Evolutionary conservation across 495 filamentous ascomycete genomes (phyloP), one percentile per base, ranked within the genome.

Genomic region (Talaromyces liani): DNA sequence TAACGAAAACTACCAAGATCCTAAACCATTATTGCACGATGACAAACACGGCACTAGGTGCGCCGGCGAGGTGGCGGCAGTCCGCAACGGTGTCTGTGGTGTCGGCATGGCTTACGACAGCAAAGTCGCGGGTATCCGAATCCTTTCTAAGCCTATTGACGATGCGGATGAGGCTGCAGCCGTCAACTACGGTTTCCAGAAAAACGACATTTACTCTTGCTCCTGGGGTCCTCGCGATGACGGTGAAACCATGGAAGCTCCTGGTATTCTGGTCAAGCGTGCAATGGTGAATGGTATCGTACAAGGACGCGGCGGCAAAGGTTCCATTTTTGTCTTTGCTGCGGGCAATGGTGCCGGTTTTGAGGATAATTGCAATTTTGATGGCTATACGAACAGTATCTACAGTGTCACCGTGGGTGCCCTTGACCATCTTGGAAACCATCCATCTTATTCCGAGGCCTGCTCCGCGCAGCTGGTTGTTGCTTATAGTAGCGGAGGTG

Each of bases 331-430:
- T 68, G 94, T 98, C 57, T 98, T 98, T 74, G 94, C 94, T 18
- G 94, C 93, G 65, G 94, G 94, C 63, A 98, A 98, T 71, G 94
- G 94, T 39, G 95, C 92, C 4, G 36, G 36, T 14, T 25, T 73
- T 76, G n/a, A 82, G 70, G 94, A 98, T 71, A 97, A 98, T 76
- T 98, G 94, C 84, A 98, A 98, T 72, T 98, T 98, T 69, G 94
- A 98, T 71, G 94, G 94, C 10, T 98, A 98, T 73, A 98, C 95
- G 66, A 98, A 98, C 77, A 96, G 92, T 70, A 98, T 98, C 63
- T 98, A 98, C 81, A 96, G 91, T 70, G 92, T 98, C 68, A 96
- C 93, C 2, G 92, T 98, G 33, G 94, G 95, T 20, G 94, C 93
- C 33, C 88, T 98, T 69, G 93, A 97, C 71, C 79, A 91, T 55